These are phyloP conservation scores for Waltergamsia citrina DNA, from an alignment of 2,329 filamentous ascomycete species.

Conservation along the genomic window DNA sequence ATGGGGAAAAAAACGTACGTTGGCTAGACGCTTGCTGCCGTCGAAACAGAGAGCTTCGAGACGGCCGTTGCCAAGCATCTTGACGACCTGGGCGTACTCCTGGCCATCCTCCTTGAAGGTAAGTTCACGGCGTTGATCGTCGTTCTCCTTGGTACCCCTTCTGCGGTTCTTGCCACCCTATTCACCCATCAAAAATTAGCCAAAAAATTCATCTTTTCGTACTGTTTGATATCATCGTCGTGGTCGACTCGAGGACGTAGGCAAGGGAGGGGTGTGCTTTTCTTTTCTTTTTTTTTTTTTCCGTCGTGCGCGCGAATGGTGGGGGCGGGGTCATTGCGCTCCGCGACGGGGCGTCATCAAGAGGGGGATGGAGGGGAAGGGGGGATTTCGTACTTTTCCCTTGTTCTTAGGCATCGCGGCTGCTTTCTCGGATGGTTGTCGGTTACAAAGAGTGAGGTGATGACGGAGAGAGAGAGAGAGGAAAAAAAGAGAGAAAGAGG, in stretches of 20 bases:
- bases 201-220: background rate
- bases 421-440: slow-evolving; percentile 5
- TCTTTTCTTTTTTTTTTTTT: background rate
- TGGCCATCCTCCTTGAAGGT: slow-evolving; percentile 99
- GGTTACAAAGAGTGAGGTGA: slow-evolving; percentile 2
- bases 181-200: slow-evolving; percentile 14
- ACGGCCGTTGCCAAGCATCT: slow-evolving; percentile 94
- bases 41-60: slow-evolving; percentile 94
- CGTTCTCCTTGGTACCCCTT: slow-evolving; percentile 98
- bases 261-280: no score
- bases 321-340: slow-evolving; percentile 9
- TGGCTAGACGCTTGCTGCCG: slow-evolving; percentile 43
- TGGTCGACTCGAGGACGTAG: no score
- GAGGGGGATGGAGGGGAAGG: background rate
- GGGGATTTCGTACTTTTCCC: slow-evolving; percentile 68
- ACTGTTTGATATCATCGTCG: background rate
- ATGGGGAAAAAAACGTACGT: slow-evolving; percentile 18
- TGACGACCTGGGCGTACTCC: slow-evolving; percentile 49
- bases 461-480: background rate
- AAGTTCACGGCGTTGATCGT: slow-evolving; percentile 97
- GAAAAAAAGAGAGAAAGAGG: background rate
- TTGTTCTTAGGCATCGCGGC: slow-evolving; percentile 91
- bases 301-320: slow-evolving; percentile 2
- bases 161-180: slow-evolving; percentile 97
- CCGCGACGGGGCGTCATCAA: no score